Evolutionary conservation across 2,329 filamentous ascomycete genomes (phyloP).

Genomic region (Trichophyton mentagrophytes): DNA sequence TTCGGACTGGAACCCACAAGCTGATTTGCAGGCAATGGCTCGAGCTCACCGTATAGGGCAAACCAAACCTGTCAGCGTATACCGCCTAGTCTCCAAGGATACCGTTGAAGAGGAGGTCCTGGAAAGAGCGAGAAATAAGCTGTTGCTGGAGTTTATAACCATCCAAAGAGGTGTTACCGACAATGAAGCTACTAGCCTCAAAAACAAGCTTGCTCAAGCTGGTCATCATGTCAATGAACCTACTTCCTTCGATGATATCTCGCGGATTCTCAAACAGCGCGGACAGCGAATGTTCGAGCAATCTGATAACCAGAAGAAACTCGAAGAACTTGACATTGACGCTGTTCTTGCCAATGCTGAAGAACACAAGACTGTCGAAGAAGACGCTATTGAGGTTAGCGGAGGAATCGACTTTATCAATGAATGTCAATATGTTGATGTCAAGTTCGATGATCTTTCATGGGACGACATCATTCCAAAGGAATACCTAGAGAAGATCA

Average conservation of each 20-base stretch:
- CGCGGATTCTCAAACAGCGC: constrained; percentile 87
- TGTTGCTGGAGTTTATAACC: constrained; percentile 91
- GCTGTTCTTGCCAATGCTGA: constrained; percentile 94
- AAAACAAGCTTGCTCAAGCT: constrained; percentile 61
- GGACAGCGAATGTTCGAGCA: constrained; percentile 99
- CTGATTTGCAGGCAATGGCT: constrained; percentile 96
- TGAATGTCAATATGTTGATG: constrained; percentile 84
- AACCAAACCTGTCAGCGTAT: constrained; percentile 90
- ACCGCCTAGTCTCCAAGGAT: constrained; percentile 91
- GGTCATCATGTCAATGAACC: constrained; percentile 54
- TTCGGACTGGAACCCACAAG: constrained; percentile 97
- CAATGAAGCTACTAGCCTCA: constrained; percentile 73
- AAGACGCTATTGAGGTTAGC: constrained; percentile 85
- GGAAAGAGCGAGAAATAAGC: constrained; percentile 90
- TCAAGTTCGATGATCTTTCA: constrained; percentile 82
- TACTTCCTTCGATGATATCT: constrained; percentile 86
- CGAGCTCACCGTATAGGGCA: constrained; percentile 96
- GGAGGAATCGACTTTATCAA: constrained; percentile 93
- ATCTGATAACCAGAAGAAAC: constrained; percentile 86
- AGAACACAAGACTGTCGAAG: constrained; percentile 89
- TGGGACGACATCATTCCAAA: constrained; percentile 99
- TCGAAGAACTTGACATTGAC: constrained; percentile 90
- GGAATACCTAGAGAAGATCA: constrained; percentile 78
- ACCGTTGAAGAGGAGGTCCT: constrained; percentile 97
- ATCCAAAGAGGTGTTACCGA: constrained; percentile 96